Base-by-base conservation (phyloP, 345 rosid genomes). In the Schrenkiella parvula region DNA sequence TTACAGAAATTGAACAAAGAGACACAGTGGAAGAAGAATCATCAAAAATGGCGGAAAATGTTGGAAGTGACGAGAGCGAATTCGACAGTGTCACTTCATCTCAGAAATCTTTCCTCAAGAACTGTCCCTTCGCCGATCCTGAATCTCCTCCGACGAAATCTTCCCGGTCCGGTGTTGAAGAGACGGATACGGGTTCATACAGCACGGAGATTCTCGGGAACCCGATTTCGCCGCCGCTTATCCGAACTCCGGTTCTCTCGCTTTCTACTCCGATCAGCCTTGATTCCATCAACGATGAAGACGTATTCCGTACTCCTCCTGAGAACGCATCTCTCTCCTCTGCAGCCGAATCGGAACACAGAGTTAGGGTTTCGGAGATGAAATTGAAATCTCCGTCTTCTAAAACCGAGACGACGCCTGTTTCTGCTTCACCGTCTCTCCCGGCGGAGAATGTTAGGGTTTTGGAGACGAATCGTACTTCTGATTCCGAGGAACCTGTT, bases 241-340 rank as follows among this genome's bases (percentile, higher is more conserved):
- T 3, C 14, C 21, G 2, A 39, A 71, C 61, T 51, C 69, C 68
- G 31, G 2, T 71, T 13, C 11, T 61, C 23, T 50, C 74, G 1
- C 17, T 59, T 5, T 48, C 74, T 70, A 21, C 68, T 37, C 52
- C 62, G 43, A 61, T 42, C 3, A 62, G 69, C 11, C 34, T 39
- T 44, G 69, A 62, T 51, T 71, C 76, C 1, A 21, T 28, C 44
- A 71, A 71, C 19, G 35, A 38, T 8, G 37, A 38, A 9, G 76
- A 71, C 3, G 54, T 71, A 8, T 71, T 62, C 22, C 62, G 62
- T 41, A 71, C 76, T 14, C 76, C 76, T 52, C 76, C 69, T n/a
- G 69, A 71, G 26, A 41, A 61, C 69, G 54, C 69, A 0, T 62
- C 76, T 51, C 54, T 62, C 32, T 71, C 75, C 43, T 50, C 53